Percentiles rank a stretch among this genome's conserved stretches.
These are phyloP conservation scores for Phytophthora tentaculata DNA, from an alignment of 352 stramenopile genomes.

Conservation along the genomic window DNA sequence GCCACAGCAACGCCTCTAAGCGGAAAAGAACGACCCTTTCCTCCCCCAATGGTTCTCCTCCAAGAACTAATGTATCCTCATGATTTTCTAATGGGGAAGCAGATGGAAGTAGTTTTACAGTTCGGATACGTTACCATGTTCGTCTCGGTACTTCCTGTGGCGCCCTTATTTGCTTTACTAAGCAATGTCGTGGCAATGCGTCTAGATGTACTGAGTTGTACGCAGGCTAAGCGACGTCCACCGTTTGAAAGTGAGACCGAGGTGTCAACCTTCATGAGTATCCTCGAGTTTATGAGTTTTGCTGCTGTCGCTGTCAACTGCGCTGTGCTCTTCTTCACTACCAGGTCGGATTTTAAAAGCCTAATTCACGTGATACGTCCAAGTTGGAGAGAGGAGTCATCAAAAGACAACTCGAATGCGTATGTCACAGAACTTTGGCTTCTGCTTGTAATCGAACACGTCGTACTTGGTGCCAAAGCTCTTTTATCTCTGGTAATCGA, in stretches of 20 bases:
- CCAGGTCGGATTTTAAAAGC: conserved; percentile 66
- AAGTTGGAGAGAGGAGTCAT: conserved; percentile 20
- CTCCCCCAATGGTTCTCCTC: conserved; percentile 56
- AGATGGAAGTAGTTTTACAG: conserved; percentile 85
- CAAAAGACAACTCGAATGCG: conserved; percentile 9
- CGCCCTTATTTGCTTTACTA: conserved; percentile 86
- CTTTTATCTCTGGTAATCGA: conserved; percentile 70
- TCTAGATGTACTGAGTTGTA: conserved; percentile 83
- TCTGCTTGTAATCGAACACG: conserved; percentile 67
- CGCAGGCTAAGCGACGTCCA: conserved; percentile 73
- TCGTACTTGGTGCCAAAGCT: conserved; percentile 70
- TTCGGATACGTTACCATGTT: conserved; percentile 97
- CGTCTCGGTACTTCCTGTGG: conserved; percentile 90
- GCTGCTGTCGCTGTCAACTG: conserved; percentile 81
- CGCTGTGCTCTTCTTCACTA: conserved; percentile 77
- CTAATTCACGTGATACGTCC: conserved; percentile 34
- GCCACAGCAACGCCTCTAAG: not conserved
- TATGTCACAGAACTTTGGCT: conserved; percentile 72
- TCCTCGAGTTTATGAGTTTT: conserved; percentile 93
- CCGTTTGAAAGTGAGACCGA: conserved; percentile 84
- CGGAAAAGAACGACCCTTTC: conserved; percentile 15
- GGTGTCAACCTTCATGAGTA: conserved; percentile 91
- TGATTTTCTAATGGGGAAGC: conserved; percentile 77
- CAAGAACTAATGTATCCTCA: conserved; percentile 78
- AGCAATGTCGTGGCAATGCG: conserved; percentile 91